phyloP scores from a whole-genome alignment of 2,329 filamentous ascomycete genomes.

The Ciborinia camelliae region DNA sequence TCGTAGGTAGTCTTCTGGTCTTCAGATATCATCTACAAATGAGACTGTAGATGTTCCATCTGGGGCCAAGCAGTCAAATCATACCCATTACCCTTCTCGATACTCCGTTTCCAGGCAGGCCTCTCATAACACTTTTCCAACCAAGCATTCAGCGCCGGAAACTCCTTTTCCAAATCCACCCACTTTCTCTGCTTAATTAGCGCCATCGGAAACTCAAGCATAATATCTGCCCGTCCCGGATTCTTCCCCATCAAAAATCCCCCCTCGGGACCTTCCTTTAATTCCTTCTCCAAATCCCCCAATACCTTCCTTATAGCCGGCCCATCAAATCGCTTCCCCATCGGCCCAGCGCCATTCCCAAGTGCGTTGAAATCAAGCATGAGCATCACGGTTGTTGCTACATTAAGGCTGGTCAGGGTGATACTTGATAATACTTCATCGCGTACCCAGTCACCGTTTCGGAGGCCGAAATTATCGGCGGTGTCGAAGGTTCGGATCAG shows the following conservation, averaged over 20 bases:
- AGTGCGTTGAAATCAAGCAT: conserved; percentile 28
- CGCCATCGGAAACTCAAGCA: conserved; percentile 36
- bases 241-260: conserved; percentile 32
- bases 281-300: conserved; percentile 25
- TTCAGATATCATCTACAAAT: not conserved
- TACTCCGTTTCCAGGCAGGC: conserved; percentile 32
- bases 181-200: conserved; percentile 33
- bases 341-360: conserved; percentile 16
- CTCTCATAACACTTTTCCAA: conserved; percentile 32
- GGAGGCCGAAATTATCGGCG: conserved; percentile 31
- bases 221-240: conserved; percentile 38
- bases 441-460: conserved; percentile 34
- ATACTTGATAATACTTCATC: conserved; percentile 35
- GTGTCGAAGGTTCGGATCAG: conserved; percentile 38
- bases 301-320: conserved; percentile 24
- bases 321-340: conserved; percentile 18
- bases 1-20: not conserved
- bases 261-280: conserved; percentile 26
- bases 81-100: conserved; percentile 37
- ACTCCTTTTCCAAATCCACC: conserved; percentile 35
- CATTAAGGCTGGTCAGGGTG: conserved; percentile 25
- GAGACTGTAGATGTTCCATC: not conserved
- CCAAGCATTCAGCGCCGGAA: conserved; percentile 37
- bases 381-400: conserved; percentile 25
- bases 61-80: conserved; percentile 30